Evolutionary conservation across 2,329 filamentous ascomycete species (phyloP).

Genomic region (Lasiodiplodia sp.): DNA sequence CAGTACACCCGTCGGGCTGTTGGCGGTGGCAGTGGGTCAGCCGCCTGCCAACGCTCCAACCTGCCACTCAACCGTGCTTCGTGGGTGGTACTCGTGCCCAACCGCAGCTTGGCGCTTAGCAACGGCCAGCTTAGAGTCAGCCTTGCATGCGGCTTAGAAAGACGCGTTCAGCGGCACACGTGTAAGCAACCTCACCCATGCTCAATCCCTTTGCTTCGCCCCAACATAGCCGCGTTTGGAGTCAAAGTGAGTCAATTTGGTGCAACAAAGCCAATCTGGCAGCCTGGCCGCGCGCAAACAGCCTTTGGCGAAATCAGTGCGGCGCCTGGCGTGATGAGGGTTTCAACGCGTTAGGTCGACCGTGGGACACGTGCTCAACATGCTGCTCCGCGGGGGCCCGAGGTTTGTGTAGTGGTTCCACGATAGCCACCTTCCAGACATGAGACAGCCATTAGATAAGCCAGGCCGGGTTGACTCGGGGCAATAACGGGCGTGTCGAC

Average conservation of each 20-base stretch:
- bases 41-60: conserved; percentile 12
- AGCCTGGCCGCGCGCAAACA: not conserved
- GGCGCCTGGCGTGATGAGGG: not conserved
- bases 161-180: conserved; percentile 11
- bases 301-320: not conserved
- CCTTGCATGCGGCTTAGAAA: conserved; percentile 17
- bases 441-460: not conserved
- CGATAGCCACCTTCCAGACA: not conserved
- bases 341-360: not conserved
- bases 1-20: conserved; percentile 16
- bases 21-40: conserved; percentile 22
- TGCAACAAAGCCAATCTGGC: not conserved
- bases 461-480: not conserved
- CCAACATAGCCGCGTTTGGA: conserved; percentile 5
- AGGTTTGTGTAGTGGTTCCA: not conserved
- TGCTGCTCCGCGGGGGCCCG: conserved; percentile 3
- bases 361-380: conserved; percentile 21
- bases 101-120: conserved; percentile 13
- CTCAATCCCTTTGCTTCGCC: conserved; percentile 4
- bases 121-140: not conserved
- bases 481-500: not conserved
- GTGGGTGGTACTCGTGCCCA: not conserved
- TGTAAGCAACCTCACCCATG: conserved; percentile 21
- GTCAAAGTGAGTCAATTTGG: conserved; percentile 16
- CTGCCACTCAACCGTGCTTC: conserved; percentile 20